Base-by-base conservation (phyloP, 768 basidiomycete genomes). In the Tylopilus sp. region DNA sequence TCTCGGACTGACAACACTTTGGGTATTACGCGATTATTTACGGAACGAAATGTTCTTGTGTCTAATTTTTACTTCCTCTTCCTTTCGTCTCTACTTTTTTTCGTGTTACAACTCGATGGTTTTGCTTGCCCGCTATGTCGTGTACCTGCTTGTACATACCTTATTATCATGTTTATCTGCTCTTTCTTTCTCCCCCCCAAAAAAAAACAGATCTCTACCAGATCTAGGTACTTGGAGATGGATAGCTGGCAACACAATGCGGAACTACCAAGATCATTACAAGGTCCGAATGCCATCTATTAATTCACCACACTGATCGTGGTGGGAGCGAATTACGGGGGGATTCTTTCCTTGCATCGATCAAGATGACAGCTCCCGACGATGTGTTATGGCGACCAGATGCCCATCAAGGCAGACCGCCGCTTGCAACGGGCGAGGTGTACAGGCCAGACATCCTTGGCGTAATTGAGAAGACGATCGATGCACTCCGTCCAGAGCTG, bases 391-490 rank as follows among this genome's bases (percentile, higher is more conserved):
- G 54, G 54, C 41, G 46, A 55, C 53, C 53, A 1, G 41, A 35
- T 6, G 3, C 10, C 1, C 7, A 48, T 18, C 55, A 56, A 22
- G 31, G 18, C 25, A 49, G 43, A 12, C 55, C 53, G 9, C 12
- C 15, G 9, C 31, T 45, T 30, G 17, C 17, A n/a, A 2, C n/a
- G 3, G 55, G 43, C 13, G 58, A 63, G 6, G 69, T 85, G 12
- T 82, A 78, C 57, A 72, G 79, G 33, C 78, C 79, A 3, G 83
- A 86, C 45, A 74, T 86, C 10, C 67, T 85, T 31, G 68, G 79
- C 51, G 76, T 77, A n/a, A 84, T 89, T 39, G 82, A 83, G 53
- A 64, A 68, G 12, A 75, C 73, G 48, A 76, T 90, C 28, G 63
- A 73, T 42, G 71, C 66, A 21, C 69, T 87, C n/a, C 74, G 81